phyloP scores from a whole-genome alignment of 139 green algal genomes.

The Haematococcus lacustris region DNA sequence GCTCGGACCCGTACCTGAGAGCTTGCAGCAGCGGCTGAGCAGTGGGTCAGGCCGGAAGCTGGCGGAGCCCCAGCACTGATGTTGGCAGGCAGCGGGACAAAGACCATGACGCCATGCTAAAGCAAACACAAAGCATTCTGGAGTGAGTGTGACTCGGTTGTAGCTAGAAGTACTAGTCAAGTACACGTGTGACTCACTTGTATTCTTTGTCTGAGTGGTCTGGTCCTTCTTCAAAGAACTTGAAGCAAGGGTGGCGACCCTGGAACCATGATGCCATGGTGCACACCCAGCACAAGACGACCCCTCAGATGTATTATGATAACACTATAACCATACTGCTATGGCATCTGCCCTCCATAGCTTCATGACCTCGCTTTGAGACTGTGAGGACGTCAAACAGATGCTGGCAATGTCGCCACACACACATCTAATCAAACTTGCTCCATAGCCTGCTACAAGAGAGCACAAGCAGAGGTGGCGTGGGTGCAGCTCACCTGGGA shows the following conservation, averaged over 20 bases:
- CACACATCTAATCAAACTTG: not conserved
- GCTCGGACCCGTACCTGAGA: slow-evolving; percentile 25
- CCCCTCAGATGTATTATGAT: not conserved
- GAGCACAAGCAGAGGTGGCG: not conserved
- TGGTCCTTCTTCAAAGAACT: slow-evolving; percentile 28
- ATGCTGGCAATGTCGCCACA: too few species aligned
- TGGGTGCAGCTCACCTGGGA: too few species aligned
- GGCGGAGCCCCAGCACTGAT: too few species aligned
- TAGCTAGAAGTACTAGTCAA: not conserved
- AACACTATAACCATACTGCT: not conserved
- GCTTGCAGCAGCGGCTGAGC: too few species aligned
- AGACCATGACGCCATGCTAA: too few species aligned
- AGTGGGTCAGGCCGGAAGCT: too few species aligned
- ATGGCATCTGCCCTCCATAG: not conserved
- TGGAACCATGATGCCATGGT: not conserved
- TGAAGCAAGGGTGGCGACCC: slow-evolving; percentile 31
- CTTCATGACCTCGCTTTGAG: not conserved
- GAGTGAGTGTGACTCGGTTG: too few species aligned
- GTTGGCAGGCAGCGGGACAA: too few species aligned
- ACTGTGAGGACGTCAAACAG: not conserved
- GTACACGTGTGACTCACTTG: slow-evolving; percentile 12
- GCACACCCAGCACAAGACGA: not conserved
- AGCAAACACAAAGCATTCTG: too few species aligned
- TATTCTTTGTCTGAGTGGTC: slow-evolving; percentile 15
- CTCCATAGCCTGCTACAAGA: not conserved